Base-by-base conservation (phyloP, 805 yeast species). In the Lipomyces spencermartinsiae region DNA sequence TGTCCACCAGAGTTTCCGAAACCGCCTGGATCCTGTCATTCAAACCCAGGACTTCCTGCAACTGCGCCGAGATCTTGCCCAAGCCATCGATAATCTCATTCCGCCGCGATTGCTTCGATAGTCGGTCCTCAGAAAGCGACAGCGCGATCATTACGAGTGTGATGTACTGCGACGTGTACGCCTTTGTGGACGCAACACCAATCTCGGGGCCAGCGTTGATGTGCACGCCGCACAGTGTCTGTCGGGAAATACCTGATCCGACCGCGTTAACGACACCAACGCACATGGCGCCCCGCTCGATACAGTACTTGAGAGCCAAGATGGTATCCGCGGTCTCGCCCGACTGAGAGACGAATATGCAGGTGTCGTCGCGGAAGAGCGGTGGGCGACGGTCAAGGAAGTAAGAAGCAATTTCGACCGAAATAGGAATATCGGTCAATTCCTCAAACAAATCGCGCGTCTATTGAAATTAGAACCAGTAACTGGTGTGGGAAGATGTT, bases 191-290 rank as follows among this genome's bases (percentile, higher is more conserved):
- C 10, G 99, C 99, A 74, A 95, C 99, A 80, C 99, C 98, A 72
- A 95, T 95, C 82, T 95, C 99, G 58, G 99, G 99, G 73, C 99
- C 99, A 59, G 99, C 99, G 78, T 95, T 95, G 79, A 95, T 93
- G 80, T 95, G 99, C 65, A 95, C 97, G 87, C 99, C 99, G 84
- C 99, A 95, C 80, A 93, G 97, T 29, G 99, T 95, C 77, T 88
- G 93, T 82, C 99, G 89, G 4, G 98, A 94, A 80, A 95, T 92
- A 53, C 95, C 88, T 4, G 99, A 95, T 77, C 99, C 99, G 56
- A 95, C 99, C 73, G 93, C 86, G 84, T 95, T 95, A 71, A 95
- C 99, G 76, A 95, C 91, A 82, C 99, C 99, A 66, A 95, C 95
- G 37, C 97, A 93, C 73, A 96, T 84, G 46, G 99, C 98, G 74